These are phyloP conservation scores for Hymenoscyphus infarciens DNA, from an alignment of 2,329 filamentous ascomycete species.

Conservation along the genomic window DNA sequence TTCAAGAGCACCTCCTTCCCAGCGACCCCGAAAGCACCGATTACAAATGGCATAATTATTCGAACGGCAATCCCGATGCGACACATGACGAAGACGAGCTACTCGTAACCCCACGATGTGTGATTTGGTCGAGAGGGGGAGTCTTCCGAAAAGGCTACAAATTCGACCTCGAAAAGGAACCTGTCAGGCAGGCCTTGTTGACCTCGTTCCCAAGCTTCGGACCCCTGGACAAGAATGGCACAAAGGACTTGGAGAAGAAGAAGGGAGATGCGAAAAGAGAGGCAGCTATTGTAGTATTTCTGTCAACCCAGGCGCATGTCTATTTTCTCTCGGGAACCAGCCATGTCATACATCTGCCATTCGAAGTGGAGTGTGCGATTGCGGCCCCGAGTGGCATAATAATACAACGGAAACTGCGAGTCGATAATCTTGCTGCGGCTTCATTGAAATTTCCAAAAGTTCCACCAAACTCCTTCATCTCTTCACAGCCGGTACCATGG, in stretches of 20 bases:
- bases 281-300: conserved; percentile 80
- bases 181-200: conserved; percentile 79
- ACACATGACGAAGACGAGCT: conserved; percentile 35
- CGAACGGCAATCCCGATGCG: conserved; percentile 40
- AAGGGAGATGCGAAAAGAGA: conserved; percentile 38
- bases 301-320: conserved; percentile 89
- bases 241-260: conserved; percentile 28
- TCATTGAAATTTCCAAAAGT: conserved; percentile 57
- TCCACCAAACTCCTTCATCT: conserved; percentile 80
- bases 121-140: conserved; percentile 80
- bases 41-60: conserved; percentile 73
- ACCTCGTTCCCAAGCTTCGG: conserved; percentile 65
- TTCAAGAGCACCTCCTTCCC: conserved; percentile 74
- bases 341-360: conserved; percentile 89
- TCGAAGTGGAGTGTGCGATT: conserved; percentile 86
- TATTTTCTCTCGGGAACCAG: conserved; percentile 86
- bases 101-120: conserved; percentile 33
- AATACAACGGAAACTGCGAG: conserved; percentile 72
- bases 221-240: conserved; percentile 26
- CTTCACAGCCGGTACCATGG: conserved; percentile 58
- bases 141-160: conserved; percentile 82
- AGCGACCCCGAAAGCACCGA: conserved; percentile 59
- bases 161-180: conserved; percentile 82
- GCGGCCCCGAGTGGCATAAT: conserved; percentile 79
- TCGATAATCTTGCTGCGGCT: conserved; percentile 47